A percentile compares a stretch with the other conserved stretches of the same genome.
Evolutionary conservation across 2,329 filamentous ascomycete genomes (phyloP).

Genomic region (Penicillium sp.): DNA sequence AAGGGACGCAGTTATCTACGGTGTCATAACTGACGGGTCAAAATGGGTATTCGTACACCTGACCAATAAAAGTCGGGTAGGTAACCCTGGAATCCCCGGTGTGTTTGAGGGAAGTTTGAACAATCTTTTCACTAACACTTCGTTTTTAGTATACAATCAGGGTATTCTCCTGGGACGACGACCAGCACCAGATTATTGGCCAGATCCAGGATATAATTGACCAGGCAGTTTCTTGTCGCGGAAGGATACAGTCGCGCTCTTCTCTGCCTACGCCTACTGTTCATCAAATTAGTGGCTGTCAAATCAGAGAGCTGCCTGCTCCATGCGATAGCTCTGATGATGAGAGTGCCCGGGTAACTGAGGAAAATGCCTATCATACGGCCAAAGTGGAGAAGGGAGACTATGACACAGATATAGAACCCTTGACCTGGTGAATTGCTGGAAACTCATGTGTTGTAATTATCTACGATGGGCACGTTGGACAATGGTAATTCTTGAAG

Average conservation of each 20-base stretch:
- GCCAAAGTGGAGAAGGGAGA: background rate
- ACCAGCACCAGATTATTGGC: background rate
- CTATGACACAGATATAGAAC: background rate
- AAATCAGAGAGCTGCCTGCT: background rate
- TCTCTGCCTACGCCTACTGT: background rate
- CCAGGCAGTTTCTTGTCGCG: background rate
- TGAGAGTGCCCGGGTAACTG: background rate
- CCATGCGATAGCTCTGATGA: background rate
- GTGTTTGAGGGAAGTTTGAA: background rate
- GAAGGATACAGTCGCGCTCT: background rate
- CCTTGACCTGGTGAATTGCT: background rate
- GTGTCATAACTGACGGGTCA: background rate
- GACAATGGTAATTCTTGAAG: background rate
- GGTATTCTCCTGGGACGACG: background rate
- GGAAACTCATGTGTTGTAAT: background rate
- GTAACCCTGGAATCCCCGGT: background rate
- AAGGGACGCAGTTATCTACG: background rate
- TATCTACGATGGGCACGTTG: too few species aligned
- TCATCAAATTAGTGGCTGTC: background rate
- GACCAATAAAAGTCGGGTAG: background rate
- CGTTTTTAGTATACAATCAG: background rate
- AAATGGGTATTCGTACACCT: constrained; percentile 2
- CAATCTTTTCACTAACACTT: background rate
- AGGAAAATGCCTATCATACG: background rate
- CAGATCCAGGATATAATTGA: background rate